Evolutionary conservation across 495 filamentous ascomycete genomes (phyloP).

Genomic region (Tricharina praecox): DNA sequence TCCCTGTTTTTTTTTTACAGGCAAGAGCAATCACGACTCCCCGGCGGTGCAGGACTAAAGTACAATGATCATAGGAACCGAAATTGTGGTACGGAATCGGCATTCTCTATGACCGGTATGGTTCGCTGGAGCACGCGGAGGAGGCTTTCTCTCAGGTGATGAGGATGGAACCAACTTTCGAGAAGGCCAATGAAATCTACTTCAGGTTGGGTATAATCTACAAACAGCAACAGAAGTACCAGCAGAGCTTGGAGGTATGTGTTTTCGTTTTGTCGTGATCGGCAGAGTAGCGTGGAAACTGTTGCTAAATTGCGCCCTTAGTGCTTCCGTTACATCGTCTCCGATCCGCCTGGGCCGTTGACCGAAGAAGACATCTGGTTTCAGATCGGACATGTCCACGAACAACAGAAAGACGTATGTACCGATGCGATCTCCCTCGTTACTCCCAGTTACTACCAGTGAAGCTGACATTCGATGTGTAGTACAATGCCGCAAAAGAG

Average conservation of each 20-base stretch:
- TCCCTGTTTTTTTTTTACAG: too few species aligned
- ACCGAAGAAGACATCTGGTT: slow-evolving; percentile 99
- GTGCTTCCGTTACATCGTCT: slow-evolving; percentile 98
- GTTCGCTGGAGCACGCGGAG: slow-evolving; percentile 91
- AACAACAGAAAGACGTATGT: slow-evolving; percentile 96
- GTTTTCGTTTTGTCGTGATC: slow-evolving; percentile 4
- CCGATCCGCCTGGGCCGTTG: slow-evolving; percentile 75
- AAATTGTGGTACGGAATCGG: slow-evolving; percentile 99
- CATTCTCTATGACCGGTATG: slow-evolving; percentile 93
- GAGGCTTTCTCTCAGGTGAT: slow-evolving; percentile 98
- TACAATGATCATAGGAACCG: slow-evolving; percentile 58
- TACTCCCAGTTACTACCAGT: too few species aligned
- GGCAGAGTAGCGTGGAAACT: background rate
- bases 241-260: slow-evolving; percentile 75
- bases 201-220: slow-evolving; percentile 98
- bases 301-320: slow-evolving; percentile 31
- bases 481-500: slow-evolving; percentile 84
- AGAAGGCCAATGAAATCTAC: slow-evolving; percentile 99
- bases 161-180: slow-evolving; percentile 94
- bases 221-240: slow-evolving; percentile 94
- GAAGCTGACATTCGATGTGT: too few species aligned
- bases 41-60: background rate
- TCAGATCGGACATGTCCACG: slow-evolving; percentile 96
- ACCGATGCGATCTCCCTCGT: too few species aligned
- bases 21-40: background rate